phyloP scores from a whole-genome alignment of 1,284 basidiomycete genomes.

The Fomitopsis schrenkii region DNA sequence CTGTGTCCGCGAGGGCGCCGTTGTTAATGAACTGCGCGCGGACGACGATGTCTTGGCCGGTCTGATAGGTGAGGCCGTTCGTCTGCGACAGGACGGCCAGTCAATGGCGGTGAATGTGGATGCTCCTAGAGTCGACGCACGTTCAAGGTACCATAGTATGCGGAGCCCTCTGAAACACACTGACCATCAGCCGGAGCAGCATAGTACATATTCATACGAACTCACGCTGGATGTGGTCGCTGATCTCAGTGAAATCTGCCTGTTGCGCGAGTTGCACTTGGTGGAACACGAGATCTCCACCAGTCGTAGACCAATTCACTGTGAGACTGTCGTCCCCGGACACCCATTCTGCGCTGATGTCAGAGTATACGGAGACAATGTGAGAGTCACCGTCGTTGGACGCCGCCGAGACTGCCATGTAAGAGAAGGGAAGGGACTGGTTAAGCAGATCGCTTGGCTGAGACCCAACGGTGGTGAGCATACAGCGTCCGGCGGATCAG shows the following conservation, averaged over 20 bases:
- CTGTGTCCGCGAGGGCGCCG: constrained; percentile 28
- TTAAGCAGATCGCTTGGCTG: constrained; percentile 52
- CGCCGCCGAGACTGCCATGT: constrained; percentile 49
- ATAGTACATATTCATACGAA: not conserved
- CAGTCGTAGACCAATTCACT: constrained; percentile 53
- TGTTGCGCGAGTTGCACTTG: constrained; percentile 51
- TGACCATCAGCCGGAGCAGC: not conserved
- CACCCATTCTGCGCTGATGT: constrained; percentile 68
- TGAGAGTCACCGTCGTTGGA: constrained; percentile 53
- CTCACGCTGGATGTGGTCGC: constrained; percentile 60
- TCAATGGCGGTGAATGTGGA: not conserved
- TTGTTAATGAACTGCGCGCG: constrained; percentile 28
- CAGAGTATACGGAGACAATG: constrained; percentile 56
- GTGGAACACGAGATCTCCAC: constrained; percentile 47
- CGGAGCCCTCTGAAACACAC: constrained; percentile 52
- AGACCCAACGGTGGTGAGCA: not conserved
- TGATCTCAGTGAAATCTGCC: constrained; percentile 43
- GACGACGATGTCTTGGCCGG: constrained; percentile 27
- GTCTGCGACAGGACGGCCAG: constrained; percentile 29
- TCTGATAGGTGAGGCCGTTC: constrained; percentile 51
- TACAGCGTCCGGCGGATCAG: not conserved
- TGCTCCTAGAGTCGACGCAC: constrained; percentile 24
- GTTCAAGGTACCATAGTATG: constrained; percentile 52
- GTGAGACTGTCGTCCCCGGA: constrained; percentile 49
- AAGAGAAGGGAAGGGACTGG: constrained; percentile 60